These are phyloP conservation scores for Fraxinus anomala DNA, from an alignment of 257 asterid species.

Conservation along the genomic window DNA sequence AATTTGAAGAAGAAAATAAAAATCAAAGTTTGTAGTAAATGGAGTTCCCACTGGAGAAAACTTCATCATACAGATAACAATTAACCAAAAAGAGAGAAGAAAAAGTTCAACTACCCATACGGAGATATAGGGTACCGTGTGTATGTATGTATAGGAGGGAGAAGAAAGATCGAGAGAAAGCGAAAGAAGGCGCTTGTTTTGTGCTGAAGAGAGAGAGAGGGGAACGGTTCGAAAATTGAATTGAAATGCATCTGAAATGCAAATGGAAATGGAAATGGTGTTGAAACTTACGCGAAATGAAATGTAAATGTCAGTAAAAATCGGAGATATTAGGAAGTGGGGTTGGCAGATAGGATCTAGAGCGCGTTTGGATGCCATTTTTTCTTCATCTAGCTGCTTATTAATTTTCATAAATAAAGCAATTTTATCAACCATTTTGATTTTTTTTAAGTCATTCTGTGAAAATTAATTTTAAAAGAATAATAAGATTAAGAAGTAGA, in stretches of 20 bases:
- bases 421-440: no score
- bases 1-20: constrained; percentile 12
- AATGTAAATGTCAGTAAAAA: constrained; percentile 24
- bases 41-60: constrained; percentile 1
- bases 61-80: constrained; percentile 25
- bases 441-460: no score
- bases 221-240: constrained; percentile 37
- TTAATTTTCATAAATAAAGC: no score
- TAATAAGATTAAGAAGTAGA: no score
- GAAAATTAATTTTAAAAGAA: no score
- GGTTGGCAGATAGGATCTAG: background rate
- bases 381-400: no score
- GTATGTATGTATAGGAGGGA: constrained; percentile 17
- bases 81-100: background rate
- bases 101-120: constrained; percentile 11
- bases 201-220: constrained; percentile 19
- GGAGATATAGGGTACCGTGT: constrained; percentile 16
- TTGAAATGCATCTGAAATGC: constrained; percentile 26
- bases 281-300: constrained; percentile 58
- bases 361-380: constrained; percentile 18
- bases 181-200: constrained; percentile 38
- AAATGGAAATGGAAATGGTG: constrained; percentile 28
- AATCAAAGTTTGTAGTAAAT: constrained; percentile 9
- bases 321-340: constrained; percentile 23
- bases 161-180: constrained; percentile 40